Percentiles rank a stretch among this genome's conserved stretches.
phyloP scores from a whole-genome alignment of 2,329 filamentous ascomycete species.

The Fusarium nisikadoi region DNA sequence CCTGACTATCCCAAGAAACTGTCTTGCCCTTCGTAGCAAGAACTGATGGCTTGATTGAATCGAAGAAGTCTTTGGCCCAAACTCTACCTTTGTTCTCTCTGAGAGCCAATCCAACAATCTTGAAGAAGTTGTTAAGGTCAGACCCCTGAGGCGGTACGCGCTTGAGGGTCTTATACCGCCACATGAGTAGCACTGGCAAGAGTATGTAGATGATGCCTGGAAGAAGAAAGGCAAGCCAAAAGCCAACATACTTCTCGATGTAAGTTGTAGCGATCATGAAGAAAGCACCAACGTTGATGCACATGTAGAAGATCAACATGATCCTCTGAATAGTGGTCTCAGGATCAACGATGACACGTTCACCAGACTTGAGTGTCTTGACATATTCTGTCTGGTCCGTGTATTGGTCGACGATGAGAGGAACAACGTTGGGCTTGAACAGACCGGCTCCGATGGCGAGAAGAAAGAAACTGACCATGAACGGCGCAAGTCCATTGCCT shows the following conservation, averaged over 20 bases:
- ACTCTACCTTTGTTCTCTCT: not conserved
- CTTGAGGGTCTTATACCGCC: not conserved
- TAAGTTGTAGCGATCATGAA: conserved; percentile 63
- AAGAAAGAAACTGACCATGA: conserved; percentile 68
- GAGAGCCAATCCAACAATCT: not conserved
- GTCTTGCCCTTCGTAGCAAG: conserved; percentile 1
- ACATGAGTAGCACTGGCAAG: conserved; percentile 56
- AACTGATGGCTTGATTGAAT: not conserved
- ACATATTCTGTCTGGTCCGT: conserved; percentile 58
- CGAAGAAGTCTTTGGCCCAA: not conserved
- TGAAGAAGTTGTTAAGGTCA: not conserved
- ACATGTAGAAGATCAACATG: conserved; percentile 71
- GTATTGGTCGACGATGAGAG: conserved; percentile 74
- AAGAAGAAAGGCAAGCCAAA: conserved; percentile 60
- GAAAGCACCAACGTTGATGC: conserved; percentile 66
- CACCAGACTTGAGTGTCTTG: conserved; percentile 59
- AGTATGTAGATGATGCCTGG: conserved; percentile 57
- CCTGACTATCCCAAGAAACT: not conserved
- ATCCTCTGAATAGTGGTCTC: conserved; percentile 72
- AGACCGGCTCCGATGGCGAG: not conserved
- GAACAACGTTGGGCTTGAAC: conserved; percentile 66
- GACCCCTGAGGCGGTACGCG: not conserved
- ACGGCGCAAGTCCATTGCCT: conserved; percentile 61
- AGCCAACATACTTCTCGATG: conserved; percentile 62
- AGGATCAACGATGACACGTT: conserved; percentile 75